These are phyloP conservation scores for Rhodamnia rubescens DNA, from an alignment of 345 rosid genomes.

Conservation along the genomic window DNA sequence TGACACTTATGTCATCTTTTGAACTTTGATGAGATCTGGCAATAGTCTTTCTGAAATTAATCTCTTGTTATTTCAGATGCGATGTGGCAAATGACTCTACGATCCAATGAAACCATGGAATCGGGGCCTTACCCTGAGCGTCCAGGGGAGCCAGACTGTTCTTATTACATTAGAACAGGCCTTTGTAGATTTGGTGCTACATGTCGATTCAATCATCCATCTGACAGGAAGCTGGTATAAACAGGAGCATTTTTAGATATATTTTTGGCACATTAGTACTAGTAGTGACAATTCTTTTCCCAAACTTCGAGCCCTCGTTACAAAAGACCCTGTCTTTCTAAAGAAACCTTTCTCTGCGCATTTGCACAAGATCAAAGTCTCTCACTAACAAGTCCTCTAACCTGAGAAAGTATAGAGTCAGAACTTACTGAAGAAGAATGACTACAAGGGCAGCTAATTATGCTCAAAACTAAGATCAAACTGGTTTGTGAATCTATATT, in stretches of 20 bases:
- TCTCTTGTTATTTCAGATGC: conserved; percentile 38
- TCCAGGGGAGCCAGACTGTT: conserved; percentile 92
- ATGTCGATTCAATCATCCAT: conserved; percentile 67
- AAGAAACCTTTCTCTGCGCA: neutral
- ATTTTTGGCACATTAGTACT: neutral
- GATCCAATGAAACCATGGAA: conserved; percentile 61
- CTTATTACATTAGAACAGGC: conserved; percentile 95
- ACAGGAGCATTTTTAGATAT: neutral
- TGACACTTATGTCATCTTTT: neutral
- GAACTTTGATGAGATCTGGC: neutral
- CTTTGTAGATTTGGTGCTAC: conserved; percentile 85
- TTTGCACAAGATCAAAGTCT: neutral
- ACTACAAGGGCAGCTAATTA: neutral
- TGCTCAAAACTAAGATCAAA: neutral
- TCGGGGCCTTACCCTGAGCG: conserved; percentile 71
- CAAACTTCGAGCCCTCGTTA: neutral
- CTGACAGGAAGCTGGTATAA: conserved; percentile 84
- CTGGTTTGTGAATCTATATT: neutral
- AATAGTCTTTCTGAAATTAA: conserved; percentile 10
- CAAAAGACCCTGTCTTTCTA: neutral
- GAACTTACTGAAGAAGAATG: neutral
- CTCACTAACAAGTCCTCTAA: neutral
- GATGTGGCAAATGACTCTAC: conserved; percentile 84
- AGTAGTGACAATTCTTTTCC: neutral
- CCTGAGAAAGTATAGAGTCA: neutral